Evolutionary conservation across 306 rosid genomes (phyloP).

Genomic region (Begonia fuchsioides): DNA sequence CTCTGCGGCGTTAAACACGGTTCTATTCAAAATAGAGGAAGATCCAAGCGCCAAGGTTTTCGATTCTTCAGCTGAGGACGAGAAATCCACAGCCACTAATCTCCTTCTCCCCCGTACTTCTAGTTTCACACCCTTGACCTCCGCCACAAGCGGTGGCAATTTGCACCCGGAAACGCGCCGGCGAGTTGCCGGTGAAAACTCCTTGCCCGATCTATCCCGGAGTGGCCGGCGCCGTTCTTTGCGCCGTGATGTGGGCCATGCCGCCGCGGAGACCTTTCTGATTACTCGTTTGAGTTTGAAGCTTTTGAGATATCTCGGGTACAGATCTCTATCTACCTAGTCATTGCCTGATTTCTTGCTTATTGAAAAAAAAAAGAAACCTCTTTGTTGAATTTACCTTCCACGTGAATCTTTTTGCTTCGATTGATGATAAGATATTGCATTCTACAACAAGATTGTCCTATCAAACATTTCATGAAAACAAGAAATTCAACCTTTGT

Average conservation of each 20-base stretch:
- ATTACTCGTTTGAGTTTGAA: constrained; percentile 47
- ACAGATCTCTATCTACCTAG: constrained; percentile 4
- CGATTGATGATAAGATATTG: no score
- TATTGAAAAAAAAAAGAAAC: neutral
- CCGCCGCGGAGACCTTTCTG: constrained; percentile 47
- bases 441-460: no score
- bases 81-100: constrained; percentile 11
- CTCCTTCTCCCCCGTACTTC: constrained; percentile 37
- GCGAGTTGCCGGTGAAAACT: constrained; percentile 36
- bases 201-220: constrained; percentile 20
- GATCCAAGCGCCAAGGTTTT: constrained; percentile 33
- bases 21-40: constrained; percentile 17
- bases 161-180: constrained; percentile 44
- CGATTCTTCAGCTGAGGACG: constrained; percentile 26
- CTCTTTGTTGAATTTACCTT: neutral
- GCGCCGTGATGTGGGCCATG: constrained; percentile 29
- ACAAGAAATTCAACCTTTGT: no score
- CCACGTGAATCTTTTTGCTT: no score
- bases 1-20: constrained; percentile 8
- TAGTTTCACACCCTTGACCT: constrained; percentile 1
- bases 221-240: constrained; percentile 15
- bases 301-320: constrained; percentile 70
- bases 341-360: neutral
- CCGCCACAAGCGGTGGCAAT: constrained; percentile 1
- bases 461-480: no score